Base-by-base conservation (phyloP, 768 basidiomycete species). In the Leccinum sublutescens region DNA sequence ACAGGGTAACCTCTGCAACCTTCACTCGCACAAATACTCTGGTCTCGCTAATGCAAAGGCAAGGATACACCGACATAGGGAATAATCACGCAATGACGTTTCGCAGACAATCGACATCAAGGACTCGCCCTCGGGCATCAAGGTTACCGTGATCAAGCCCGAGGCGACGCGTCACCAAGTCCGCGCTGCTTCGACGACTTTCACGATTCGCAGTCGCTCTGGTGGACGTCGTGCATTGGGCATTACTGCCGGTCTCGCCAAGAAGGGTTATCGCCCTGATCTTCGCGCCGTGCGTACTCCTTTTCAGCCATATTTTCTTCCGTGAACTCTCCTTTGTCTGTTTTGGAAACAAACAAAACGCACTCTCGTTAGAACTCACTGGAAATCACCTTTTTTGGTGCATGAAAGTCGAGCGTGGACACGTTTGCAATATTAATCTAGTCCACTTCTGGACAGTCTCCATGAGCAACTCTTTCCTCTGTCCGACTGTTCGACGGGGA, bases 331-430 rank as follows among this genome's bases (percentile, higher is more conserved):
- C 47, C 47, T 48, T 27, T 23, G 12, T n/a, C 56, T 36, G 38
- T 9, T 29, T 52, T 23, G 62, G 57, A 50, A 36, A 51, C n/a
- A 47, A 36, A 52, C 47, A 64, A 45, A 68, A 79, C 76, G 89
- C 91, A 92, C 78, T 87, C 86, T 83, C 86, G 87, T 87, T 93
- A 93, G 91, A 93, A 91, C 91, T 91, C 88, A 80, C 89, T 84
- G 87, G 87, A 90, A 69, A 74, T 66, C 74, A 74, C 81, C 77
- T 50, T 68, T 10, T 69, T 74, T 75, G 79, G 80, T 77, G 76
- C 73, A 87, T 87, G 89, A 92, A 88, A 81, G 89, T 77, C 82
- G 89, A 89, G 91, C 84, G 91, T 93, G 89, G 91, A 93, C 87
- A 90, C 77, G 89, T 89, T 83, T 93, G 91, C 91, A 86, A 93